Base-by-base conservation (phyloP, 768 basidiomycete species). In the Leccinum subgranulosum region DNA sequence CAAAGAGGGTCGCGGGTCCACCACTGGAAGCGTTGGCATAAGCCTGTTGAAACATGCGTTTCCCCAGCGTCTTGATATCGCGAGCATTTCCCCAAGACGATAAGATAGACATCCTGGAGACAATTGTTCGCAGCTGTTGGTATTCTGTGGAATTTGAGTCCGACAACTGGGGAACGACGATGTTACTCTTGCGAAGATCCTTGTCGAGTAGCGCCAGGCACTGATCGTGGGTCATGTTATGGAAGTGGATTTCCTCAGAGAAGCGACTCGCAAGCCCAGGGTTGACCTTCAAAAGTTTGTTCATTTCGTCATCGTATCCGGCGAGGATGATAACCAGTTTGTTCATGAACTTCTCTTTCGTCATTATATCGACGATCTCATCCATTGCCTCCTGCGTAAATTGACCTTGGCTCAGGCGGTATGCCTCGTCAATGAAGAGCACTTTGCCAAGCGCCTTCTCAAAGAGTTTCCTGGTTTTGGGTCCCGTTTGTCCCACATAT, bases 311-410 rank as follows among this genome's bases (percentile, higher is more conserved):
- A 57, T 86, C 85, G 61, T 89, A 89, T 4, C 87, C 87, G 11
- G 87, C 87, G 3, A 89, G 76, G 55, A 89, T 82, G 55, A 88
- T 81, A 31, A 89, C 75, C 28, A 89, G 68, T 63, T 86, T 87
- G 19, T 76, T 74, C 60, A 77, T 77, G 73, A 79, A 89, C 43
- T 69, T 73, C 2, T 83, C 79, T 45, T 84, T 75, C 1, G 87
- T 89, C 57, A 89, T 74, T 1, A 84, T 66, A 7, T 79, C 80
- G 9, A 88, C 87, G 27, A 89, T 66, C 61, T 89, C 88, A 66
- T 89, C 88, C 29, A 87, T 79, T 7, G 87, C 88, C 67, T 89
- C 88, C 65, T 85, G 77, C 1, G 86, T 84, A 60, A 87, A 89
- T 0, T 74, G 81, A 0, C 86, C 86, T 49, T 85, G 76, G 8